phyloP scores from a whole-genome alignment of 2,329 filamentous ascomycete genomes.

The Diplocarpon rosae region DNA sequence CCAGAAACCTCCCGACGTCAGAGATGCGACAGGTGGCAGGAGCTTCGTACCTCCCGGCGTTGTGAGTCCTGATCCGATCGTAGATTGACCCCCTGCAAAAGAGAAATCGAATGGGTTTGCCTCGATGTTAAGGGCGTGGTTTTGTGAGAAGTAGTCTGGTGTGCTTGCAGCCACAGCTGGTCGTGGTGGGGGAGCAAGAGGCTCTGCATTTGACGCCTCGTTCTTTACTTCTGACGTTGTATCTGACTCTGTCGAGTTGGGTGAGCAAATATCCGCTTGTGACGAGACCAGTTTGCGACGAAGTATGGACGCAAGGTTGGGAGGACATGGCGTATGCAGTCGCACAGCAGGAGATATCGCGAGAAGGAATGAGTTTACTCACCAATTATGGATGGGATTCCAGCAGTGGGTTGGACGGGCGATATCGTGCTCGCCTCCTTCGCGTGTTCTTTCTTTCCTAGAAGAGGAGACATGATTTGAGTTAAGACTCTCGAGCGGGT shows the following conservation, averaged over 20 bases:
- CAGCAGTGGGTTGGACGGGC: conserved; percentile 18
- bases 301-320: not conserved
- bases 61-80: conserved; percentile 38
- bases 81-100: conserved; percentile 53
- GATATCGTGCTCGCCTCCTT: conserved; percentile 20
- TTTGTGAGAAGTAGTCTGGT: conserved; percentile 58
- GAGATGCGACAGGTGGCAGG: conserved; percentile 68
- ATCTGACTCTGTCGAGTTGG: conserved; percentile 26
- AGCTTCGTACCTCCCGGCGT: conserved; percentile 76
- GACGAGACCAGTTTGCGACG: not conserved
- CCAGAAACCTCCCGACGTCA: conserved; percentile 88
- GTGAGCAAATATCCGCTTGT: conserved; percentile 1
- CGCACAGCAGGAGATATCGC: no score
- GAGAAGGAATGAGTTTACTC: conserved; percentile 3
- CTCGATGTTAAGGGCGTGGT: conserved; percentile 59
- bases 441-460: conserved; percentile 9
- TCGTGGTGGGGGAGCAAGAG: conserved; percentile 61
- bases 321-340: not conserved
- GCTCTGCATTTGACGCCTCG: conserved; percentile 47
- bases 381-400: conserved; percentile 15
- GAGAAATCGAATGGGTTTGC: conserved; percentile 97
- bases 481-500: conserved; percentile 5
- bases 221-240: conserved; percentile 36
- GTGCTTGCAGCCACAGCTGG: conserved; percentile 44
- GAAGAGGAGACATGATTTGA: conserved; percentile 22